phyloP scores from a whole-genome alignment of 1,284 basidiomycete species.

The Cutaneotrichosporon spelunceum region DNA sequence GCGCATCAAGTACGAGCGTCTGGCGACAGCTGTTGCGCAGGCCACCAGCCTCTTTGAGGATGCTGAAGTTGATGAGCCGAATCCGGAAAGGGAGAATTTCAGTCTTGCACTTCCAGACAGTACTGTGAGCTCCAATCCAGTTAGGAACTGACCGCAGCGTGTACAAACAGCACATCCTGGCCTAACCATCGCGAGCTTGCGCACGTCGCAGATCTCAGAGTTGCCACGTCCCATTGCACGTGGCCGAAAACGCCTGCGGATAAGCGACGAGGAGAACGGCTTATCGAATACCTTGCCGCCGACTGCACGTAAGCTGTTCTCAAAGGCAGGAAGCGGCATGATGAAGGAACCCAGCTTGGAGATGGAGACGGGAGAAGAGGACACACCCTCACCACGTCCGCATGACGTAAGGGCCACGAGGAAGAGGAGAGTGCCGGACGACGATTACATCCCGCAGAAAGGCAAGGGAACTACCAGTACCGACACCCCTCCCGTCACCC shows the following conservation, averaged over 20 bases:
- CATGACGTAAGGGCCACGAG: not conserved
- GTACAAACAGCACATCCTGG: not conserved
- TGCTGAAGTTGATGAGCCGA: not conserved
- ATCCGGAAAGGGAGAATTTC: not conserved
- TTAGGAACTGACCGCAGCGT: not conserved
- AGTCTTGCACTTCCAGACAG: not conserved
- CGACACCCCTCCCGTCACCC: not conserved
- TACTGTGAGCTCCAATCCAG: not conserved
- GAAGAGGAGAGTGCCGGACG: not conserved
- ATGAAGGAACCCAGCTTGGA: not conserved
- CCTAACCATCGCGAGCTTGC: not conserved
- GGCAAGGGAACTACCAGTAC: not conserved
- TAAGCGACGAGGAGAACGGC: conserved; percentile 4
- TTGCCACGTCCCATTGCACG: not conserved
- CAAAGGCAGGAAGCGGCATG: not conserved
- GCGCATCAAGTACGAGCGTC: conserved; percentile 13
- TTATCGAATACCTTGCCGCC: not conserved
- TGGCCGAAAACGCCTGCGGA: not conserved
- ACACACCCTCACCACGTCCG: not conserved
- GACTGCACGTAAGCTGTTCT: not conserved
- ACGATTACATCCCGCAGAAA: not conserved
- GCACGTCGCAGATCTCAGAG: not conserved
- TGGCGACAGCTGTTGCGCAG: not conserved
- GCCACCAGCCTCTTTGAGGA: conserved; percentile 2
- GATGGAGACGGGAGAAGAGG: not conserved